A percentile compares a stretch with the other conserved stretches of the same genome.
These are phyloP conservation scores for Euphorbia peplus DNA, from an alignment of 345 rosid species.

Conservation along the genomic window DNA sequence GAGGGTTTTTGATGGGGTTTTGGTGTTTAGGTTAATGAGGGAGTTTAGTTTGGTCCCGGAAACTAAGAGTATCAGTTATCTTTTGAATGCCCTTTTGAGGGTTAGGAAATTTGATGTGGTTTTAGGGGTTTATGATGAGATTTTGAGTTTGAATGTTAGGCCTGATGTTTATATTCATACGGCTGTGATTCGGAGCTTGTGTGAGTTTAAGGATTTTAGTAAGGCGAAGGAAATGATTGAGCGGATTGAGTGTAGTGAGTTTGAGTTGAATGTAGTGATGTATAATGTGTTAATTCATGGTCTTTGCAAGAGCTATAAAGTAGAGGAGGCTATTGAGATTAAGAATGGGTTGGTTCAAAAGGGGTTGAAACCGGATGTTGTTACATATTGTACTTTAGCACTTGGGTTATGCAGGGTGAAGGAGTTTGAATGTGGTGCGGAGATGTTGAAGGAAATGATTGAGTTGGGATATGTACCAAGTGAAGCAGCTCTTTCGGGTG, in stretches of 20 bases:
- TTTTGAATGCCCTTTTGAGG: conserved; percentile 60
- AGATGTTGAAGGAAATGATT: conserved; percentile 68
- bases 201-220: conserved; percentile 61
- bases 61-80: conserved; percentile 63
- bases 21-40: conserved; percentile 58
- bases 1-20: conserved; percentile 51
- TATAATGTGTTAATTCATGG: conserved; percentile 82
- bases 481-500: conserved; percentile 60
- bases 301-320: conserved; percentile 66
- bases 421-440: conserved; percentile 48
- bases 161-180: conserved; percentile 61
- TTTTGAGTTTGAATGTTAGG: conserved; percentile 38
- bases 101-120: conserved; percentile 50
- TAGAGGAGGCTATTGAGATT: conserved; percentile 59
- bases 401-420: conserved; percentile 69
- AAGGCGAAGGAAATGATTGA: conserved; percentile 59
- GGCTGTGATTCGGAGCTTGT: conserved; percentile 62
- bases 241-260: conserved; percentile 52
- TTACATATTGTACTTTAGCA: conserved; percentile 71
- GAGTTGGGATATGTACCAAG: conserved; percentile 53
- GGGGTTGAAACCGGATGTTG: conserved; percentile 50
- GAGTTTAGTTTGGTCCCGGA: conserved; percentile 53
- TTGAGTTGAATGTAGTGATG: conserved; percentile 50
- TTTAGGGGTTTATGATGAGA: conserved; percentile 59
- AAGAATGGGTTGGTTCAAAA: conserved; percentile 48